phyloP scores from a whole-genome alignment of 352 stramenopile species.

The Phytophthora colocasiae region DNA sequence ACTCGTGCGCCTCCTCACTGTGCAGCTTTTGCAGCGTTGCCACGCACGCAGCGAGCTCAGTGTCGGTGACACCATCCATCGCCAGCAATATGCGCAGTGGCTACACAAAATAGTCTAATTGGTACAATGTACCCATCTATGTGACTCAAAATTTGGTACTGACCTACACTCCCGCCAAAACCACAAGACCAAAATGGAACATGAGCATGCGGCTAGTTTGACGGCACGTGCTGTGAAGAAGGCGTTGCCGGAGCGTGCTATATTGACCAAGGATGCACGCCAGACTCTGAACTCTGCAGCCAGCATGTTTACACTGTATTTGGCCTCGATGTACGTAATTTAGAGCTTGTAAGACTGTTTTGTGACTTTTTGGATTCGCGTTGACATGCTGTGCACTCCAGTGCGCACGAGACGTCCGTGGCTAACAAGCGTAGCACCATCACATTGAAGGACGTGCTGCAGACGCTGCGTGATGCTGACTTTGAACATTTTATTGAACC shows the following conservation, averaged over 20 bases:
- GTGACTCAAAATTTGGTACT: background rate
- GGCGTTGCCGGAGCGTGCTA: constrained; percentile 68
- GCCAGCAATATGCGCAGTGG: constrained; percentile 3
- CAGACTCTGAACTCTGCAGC: constrained; percentile 73
- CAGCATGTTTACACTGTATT: constrained; percentile 84
- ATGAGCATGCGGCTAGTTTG: constrained; percentile 70
- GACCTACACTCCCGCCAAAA: constrained; percentile 5
- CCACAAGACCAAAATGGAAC: constrained; percentile 55
- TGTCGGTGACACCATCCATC: constrained; percentile 46
- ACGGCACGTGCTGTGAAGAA: constrained; percentile 76
- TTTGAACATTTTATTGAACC: constrained; percentile 81
- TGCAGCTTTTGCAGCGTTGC: constrained; percentile 66
- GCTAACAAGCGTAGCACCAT: constrained; percentile 82
- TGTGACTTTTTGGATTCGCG: too few relatives aligned
- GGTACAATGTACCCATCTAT: background rate
- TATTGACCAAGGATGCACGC: constrained; percentile 73
- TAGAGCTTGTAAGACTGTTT: too few relatives aligned
- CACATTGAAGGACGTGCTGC: constrained; percentile 76
- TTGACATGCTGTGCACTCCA: constrained; percentile 26
- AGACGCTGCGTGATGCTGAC: constrained; percentile 73
- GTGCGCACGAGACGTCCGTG: constrained; percentile 69
- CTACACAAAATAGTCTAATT: background rate
- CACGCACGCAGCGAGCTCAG: constrained; percentile 65
- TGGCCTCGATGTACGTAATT: constrained; percentile 66
- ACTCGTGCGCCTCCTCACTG: constrained; percentile 43